Evolutionary conservation across 345 rosid species (phyloP).

Genomic region (Brassica juncea): DNA sequence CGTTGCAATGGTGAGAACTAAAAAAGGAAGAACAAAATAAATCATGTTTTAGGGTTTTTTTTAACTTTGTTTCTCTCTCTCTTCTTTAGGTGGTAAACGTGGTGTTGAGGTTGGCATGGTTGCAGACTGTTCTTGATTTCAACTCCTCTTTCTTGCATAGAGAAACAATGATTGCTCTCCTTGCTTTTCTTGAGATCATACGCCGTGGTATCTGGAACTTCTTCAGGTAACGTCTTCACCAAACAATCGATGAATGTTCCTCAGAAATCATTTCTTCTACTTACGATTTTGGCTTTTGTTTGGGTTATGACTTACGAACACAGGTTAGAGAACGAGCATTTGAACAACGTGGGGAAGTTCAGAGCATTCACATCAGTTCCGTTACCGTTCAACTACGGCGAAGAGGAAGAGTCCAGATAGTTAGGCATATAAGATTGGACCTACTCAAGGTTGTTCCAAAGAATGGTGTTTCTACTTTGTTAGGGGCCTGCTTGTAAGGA

Average conservation of each 20-base stretch:
- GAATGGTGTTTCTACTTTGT: background rate
- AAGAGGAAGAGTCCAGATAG: slow-evolving; percentile 42
- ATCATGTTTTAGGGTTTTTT: background rate
- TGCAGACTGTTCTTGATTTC: slow-evolving; percentile 57
- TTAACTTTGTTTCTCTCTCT: background rate
- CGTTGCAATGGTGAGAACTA: slow-evolving; percentile 54
- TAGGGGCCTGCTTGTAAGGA: background rate
- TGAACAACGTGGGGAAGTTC: slow-evolving; percentile 69
- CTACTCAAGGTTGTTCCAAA: background rate
- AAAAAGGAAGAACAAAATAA: background rate
- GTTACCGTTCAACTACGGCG: slow-evolving; percentile 64
- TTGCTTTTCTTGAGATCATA: slow-evolving; percentile 66
- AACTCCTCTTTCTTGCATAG: slow-evolving; percentile 38
- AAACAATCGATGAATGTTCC: background rate
- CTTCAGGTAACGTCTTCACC: slow-evolving; percentile 48
- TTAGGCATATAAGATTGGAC: background rate
- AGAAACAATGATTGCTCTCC: slow-evolving; percentile 48
- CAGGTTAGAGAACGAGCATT: slow-evolving; percentile 75
- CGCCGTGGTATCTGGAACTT: slow-evolving; percentile 83
- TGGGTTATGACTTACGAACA: background rate
- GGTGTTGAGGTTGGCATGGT: slow-evolving; percentile 67
- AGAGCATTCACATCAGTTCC: slow-evolving; percentile 81
- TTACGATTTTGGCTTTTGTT: background rate
- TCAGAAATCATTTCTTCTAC: background rate
- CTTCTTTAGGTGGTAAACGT: slow-evolving; percentile 48